These are phyloP conservation scores for Austroboletus eburneus DNA, from an alignment of 768 basidiomycete species.

Conservation along the genomic window DNA sequence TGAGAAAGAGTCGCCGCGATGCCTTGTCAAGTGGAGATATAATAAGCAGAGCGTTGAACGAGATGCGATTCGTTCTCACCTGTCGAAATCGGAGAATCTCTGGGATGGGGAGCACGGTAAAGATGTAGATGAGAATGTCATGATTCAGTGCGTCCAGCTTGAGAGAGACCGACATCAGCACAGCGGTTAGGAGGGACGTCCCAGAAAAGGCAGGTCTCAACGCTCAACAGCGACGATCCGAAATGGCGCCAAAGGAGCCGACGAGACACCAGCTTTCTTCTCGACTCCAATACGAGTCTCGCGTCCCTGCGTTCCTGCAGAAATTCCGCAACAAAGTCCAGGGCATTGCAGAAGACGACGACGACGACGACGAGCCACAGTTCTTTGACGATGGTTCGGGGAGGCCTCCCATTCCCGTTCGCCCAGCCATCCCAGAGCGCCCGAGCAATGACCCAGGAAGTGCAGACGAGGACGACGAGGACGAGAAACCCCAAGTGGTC, in stretches of 20 bases:
- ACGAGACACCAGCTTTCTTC: slow-evolving; percentile 71
- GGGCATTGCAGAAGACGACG: slow-evolving; percentile 46
- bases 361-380: slow-evolving; percentile 44
- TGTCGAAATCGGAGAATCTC: slow-evolving; percentile 41
- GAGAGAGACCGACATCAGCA: slow-evolving; percentile 16
- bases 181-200: no score
- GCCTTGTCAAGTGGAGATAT: slow-evolving; percentile 33
- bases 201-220: slow-evolving; percentile 20
- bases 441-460: slow-evolving; percentile 68
- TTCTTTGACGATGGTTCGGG: slow-evolving; percentile 67
- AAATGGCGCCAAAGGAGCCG: slow-evolving; percentile 55
- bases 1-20: slow-evolving; percentile 42
- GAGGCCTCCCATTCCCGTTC: slow-evolving; percentile 66
- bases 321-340: slow-evolving; percentile 61
- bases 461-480: slow-evolving; percentile 64
- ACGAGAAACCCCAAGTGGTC: slow-evolving; percentile 86
- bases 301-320: slow-evolving; percentile 60
- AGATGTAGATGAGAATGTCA: slow-evolving; percentile 37
- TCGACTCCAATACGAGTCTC: slow-evolving; percentile 57
- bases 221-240: neutral
- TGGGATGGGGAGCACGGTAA: slow-evolving; percentile 34
- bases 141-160: slow-evolving; percentile 29
- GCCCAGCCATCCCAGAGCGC: slow-evolving; percentile 68
- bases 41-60: neutral
- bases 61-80: slow-evolving; percentile 27